Conservation (phyloP, 345 rosid genomes). For the Eucalyptus polyanthemos region DNA sequence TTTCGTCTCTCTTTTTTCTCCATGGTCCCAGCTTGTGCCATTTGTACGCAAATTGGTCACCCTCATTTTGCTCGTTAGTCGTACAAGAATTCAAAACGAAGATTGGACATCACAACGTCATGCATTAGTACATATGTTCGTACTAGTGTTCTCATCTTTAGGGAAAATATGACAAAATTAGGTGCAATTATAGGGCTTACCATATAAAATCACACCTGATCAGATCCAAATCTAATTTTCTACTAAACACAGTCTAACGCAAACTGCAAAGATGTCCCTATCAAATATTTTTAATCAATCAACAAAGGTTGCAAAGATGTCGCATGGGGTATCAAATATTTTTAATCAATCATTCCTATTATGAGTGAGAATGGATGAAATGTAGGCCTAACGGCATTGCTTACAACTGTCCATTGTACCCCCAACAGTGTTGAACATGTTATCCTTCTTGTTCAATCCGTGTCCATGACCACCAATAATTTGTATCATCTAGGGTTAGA, state of each 20-base stretch:
- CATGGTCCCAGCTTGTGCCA: neutral
- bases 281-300: neutral
- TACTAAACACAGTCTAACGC: neutral
- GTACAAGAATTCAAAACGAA: neutral
- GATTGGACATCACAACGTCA: neutral
- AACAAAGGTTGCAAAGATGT: neutral
- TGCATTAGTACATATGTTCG: neutral
- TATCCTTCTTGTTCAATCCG: neutral
- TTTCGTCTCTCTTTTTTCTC: neutral
- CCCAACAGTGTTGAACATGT: neutral
- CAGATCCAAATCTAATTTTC: neutral
- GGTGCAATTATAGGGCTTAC: neutral
- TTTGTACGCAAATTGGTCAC: neutral
- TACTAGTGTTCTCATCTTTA: neutral
- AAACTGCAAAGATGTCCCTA: neutral
- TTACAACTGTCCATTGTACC: no score
- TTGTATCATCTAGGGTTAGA: neutral
- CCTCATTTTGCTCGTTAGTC: neutral
- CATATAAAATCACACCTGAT: neutral
- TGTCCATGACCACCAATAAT: neutral
- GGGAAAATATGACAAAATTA: neutral
- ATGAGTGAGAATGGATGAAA: no score
- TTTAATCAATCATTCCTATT: neutral
- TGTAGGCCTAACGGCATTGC: no score
- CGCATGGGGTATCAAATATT: neutral